Evolutionary conservation across 2,329 filamentous ascomycete species (phyloP).

Genomic region (Sporothrix luriei): DNA sequence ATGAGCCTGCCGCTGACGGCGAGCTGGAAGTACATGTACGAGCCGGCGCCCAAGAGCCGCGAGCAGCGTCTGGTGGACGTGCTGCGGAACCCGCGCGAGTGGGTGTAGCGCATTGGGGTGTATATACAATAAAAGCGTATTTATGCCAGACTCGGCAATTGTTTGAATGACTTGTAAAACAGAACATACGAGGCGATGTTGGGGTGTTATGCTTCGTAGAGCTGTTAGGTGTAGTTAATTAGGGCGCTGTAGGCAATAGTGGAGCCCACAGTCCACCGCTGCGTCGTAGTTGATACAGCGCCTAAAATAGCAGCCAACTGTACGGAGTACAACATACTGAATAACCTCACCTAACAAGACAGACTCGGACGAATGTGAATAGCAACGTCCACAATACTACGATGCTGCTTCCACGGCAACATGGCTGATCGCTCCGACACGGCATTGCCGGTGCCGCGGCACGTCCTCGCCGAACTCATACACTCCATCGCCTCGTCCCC

Average conservation of each 20-base stretch:
- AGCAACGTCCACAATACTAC: too few species aligned
- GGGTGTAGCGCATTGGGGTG: constrained; percentile 53
- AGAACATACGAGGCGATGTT: neutral
- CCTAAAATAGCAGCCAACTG: neutral
- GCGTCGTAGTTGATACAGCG: neutral
- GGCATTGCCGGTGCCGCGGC: constrained; percentile 46
- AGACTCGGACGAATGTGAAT: too few species aligned
- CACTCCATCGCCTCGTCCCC: constrained; percentile 46
- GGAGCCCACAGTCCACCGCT: neutral
- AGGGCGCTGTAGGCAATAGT: neutral
- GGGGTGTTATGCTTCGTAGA: neutral
- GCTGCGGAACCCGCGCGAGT: constrained; percentile 65
- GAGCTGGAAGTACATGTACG: constrained; percentile 94
- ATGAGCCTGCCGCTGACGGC: constrained; percentile 96
- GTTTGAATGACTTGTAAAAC: neutral
- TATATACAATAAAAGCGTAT: constrained; percentile 23
- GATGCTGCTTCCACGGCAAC: neutral
- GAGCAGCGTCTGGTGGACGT: constrained; percentile 82
- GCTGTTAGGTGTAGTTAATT: neutral
- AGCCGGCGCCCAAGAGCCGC: constrained; percentile 70
- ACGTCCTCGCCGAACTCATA: constrained; percentile 55
- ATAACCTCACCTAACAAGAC: neutral
- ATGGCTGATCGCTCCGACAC: constrained; percentile 26
- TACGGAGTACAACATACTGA: neutral
- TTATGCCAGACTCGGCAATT: neutral